Percentiles rank a stretch among this genome's conserved stretches.
These are phyloP conservation scores for Aspergillus fumigatus DNA, from an alignment of 2,329 filamentous ascomycete species.

Conservation along the genomic window DNA sequence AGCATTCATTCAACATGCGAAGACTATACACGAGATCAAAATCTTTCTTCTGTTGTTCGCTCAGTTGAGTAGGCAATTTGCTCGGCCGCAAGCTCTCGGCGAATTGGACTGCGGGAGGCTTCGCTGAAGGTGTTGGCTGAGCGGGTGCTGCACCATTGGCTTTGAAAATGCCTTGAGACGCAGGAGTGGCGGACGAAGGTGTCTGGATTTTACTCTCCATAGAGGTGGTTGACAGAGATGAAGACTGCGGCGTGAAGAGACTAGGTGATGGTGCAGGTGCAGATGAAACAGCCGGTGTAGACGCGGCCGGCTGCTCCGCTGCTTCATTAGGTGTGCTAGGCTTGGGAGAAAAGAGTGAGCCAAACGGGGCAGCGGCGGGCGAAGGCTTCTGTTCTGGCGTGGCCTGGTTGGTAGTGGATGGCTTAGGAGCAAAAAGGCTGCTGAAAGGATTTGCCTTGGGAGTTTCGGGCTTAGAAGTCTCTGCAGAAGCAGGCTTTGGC, in stretches of 20 bases:
- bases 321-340: slow-evolving; percentile 8
- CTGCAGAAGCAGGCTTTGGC: slow-evolving; percentile 14
- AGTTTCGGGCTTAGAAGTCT: slow-evolving; percentile 12
- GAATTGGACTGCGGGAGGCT: neutral
- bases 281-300: slow-evolving; percentile 12
- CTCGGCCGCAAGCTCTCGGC: slow-evolving; percentile 15
- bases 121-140: slow-evolving; percentile 1
- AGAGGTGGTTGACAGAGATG: slow-evolving; percentile 9
- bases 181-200: slow-evolving; percentile 2
- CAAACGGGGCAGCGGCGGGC: slow-evolving; percentile 9
- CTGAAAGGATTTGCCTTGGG: slow-evolving; percentile 18
- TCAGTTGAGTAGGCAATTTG: slow-evolving; percentile 14
- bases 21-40: slow-evolving; percentile 25
- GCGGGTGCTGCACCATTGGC: slow-evolving; percentile 8
- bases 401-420: slow-evolving; percentile 10
- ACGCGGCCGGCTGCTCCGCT: slow-evolving; percentile 9
- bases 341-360: slow-evolving; percentile 15
- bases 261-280: slow-evolving; percentile 5
- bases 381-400: slow-evolving; percentile 11
- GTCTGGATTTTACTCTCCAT: slow-evolving; percentile 6
- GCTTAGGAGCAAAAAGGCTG: slow-evolving; percentile 16
- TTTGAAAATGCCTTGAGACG: slow-evolving; percentile 12
- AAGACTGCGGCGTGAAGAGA: slow-evolving; percentile 1
- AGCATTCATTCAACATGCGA: slow-evolving; percentile 31
- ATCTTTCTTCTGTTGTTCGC: slow-evolving; percentile 14